Percentiles rank a stretch among this genome's conserved stretches.
Evolutionary conservation across 164 flowering plant species (phyloP).

Genomic region (Saururus chinensis): DNA sequence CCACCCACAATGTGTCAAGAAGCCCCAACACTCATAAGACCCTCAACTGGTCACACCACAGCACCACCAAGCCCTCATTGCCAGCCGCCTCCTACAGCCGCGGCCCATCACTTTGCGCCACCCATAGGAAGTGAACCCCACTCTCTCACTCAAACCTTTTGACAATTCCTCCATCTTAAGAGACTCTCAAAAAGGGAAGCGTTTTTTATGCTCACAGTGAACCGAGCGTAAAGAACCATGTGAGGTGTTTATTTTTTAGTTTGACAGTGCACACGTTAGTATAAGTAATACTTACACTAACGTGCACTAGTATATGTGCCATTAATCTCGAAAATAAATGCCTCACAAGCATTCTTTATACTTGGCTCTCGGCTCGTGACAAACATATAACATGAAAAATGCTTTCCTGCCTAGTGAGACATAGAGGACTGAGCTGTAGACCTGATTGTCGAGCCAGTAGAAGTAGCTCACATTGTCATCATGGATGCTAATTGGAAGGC

Average conservation of each 20-base stretch:
- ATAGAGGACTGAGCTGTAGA: constrained; percentile 26
- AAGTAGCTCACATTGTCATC: constrained; percentile 10
- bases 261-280: too few species aligned
- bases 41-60: constrained; percentile 64
- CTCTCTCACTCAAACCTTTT: constrained; percentile 21
- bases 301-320: too few species aligned
- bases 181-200: constrained; percentile 16
- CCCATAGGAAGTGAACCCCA: constrained; percentile 30
- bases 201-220: too few species aligned
- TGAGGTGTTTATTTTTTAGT: too few species aligned
- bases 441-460: constrained; percentile 39
- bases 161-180: constrained; percentile 29
- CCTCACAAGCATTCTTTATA: too few species aligned
- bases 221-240: too few species aligned
- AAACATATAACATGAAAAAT: too few species aligned
- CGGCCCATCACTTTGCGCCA: constrained; percentile 26
- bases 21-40: constrained; percentile 55
- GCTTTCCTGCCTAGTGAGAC: constrained; percentile 44
- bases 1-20: constrained; percentile 69
- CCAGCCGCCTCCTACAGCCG: constrained; percentile 16
- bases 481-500: neutral
- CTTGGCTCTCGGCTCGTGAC: too few species aligned
- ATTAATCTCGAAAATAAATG: too few species aligned
- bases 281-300: too few species aligned
- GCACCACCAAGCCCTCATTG: constrained; percentile 35